Evolutionary conservation across 352 stramenopile species (phyloP), one percentile per base, ranked within the genome.

Genomic region (Phytophthora vignae): DNA sequence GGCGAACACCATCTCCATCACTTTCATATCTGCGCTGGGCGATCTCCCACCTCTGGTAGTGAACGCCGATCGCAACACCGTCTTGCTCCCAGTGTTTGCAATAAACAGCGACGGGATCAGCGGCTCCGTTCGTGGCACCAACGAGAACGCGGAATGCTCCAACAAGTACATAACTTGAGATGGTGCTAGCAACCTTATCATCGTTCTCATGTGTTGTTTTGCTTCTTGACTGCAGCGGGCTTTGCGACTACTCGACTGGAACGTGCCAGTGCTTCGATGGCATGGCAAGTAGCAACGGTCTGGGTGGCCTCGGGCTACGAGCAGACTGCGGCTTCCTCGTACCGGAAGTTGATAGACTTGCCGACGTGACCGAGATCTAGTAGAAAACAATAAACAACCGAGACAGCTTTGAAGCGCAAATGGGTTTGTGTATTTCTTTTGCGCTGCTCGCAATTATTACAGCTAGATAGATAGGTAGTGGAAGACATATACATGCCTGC

Each of bases 101-200:
- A 83, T 93, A 49, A 74, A 90, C 62, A 84, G 64, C 49, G 84
- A 91, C 66, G 84, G 87, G 61, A 77, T 79, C 9, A 77, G 60
- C 2, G 76, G 65, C 2, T 92, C 82, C 1, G 65, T 88, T 53
- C 84, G 68, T 22, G 87, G 87, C 61, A 91, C 85, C 9, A 84
- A 84, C 36, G 85, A 95, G 71, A 81, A 92, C 67, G 75, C 71
- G 40, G 85, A 88, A 67, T 95, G 87, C 71, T 90, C 85, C 33
- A 87, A 91, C 79, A 93, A 92, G 83, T 90, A 74, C 62, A 75
- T 85, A 42, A 8, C 12, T 50, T 11, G n/a, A 15, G 19, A 3
- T 27, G 48, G 19, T 50, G 40, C 7, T 59, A 4, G 4, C 5
- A 21, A 36, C 22, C 12, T 44, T 21, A 40, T 25, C 55, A 40